Evolutionary conservation across 2,329 filamentous ascomycete genomes (phyloP).

Genomic region (Sporothrix protearum): DNA sequence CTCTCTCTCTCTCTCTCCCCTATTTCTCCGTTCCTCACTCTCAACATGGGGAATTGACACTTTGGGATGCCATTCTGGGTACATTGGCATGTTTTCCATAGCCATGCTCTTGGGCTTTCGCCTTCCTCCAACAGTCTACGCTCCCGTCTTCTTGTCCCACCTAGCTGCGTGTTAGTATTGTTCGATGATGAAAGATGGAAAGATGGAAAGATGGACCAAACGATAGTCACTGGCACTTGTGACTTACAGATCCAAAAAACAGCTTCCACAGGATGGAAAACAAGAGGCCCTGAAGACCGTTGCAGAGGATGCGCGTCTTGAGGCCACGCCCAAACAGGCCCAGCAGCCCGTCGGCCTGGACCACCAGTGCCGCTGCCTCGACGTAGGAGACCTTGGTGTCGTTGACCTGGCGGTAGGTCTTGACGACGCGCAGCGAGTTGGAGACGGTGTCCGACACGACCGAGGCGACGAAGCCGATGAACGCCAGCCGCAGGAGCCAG

Average conservation of each 20-base stretch:
- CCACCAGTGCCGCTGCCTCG: conserved; percentile 42
- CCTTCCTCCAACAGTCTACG: neutral
- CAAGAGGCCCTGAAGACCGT: conserved; percentile 45
- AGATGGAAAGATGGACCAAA: too few relatives aligned
- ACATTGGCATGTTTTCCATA: neutral
- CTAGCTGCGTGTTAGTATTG: neutral
- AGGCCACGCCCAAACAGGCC: conserved; percentile 47
- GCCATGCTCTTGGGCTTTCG: neutral
- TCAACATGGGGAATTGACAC: neutral
- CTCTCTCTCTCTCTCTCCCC: too few relatives aligned
- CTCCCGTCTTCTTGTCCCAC: conserved; percentile 20
- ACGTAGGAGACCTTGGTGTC: conserved; percentile 47
- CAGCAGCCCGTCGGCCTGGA: conserved; percentile 41
- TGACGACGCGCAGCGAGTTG: conserved; percentile 47
- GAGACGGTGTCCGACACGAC: conserved; percentile 46
- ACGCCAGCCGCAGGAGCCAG: conserved; percentile 44
- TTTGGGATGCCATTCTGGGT: neutral
- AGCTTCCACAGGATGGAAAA: conserved; percentile 50
- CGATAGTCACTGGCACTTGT: too few relatives aligned
- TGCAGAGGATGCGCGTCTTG: conserved; percentile 47
- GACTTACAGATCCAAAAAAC: conserved; percentile 46
- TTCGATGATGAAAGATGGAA: neutral
- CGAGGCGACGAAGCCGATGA: conserved; percentile 45
- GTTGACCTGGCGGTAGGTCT: conserved; percentile 50
- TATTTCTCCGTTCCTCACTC: neutral